Evolutionary conservation across 371 early-diverging fungal genomes (phyloP), one percentile per base, ranked within the genome.

Genomic region (Zancudomyces culisetae): DNA sequence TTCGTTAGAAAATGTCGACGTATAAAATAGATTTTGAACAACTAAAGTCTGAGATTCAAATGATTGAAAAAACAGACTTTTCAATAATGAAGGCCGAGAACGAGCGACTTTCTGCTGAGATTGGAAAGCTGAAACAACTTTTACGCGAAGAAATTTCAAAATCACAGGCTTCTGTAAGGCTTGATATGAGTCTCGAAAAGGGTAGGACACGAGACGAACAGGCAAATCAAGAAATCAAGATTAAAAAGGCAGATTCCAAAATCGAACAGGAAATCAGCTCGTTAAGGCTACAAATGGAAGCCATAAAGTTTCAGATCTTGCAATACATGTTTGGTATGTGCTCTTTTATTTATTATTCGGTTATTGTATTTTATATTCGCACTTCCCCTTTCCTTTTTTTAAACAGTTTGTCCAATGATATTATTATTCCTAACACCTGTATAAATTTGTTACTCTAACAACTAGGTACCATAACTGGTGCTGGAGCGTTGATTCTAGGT

Each of bases 11-110:
- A 3, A 70, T 87, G n/a, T 87, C 87, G 63, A 80, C 81, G 57
- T 83, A 84, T 65, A 86, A 80, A 55, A 87, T 90, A 15, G 92
- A 92, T 58, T 89, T 94, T 58, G 81, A 85, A 8, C 86, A 86
- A 18, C 70, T 94, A 8, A 83, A 85, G 45, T 79, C 80, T 8
- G 94, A 92, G 57, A 72, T 94, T 8, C 84, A 82, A 46, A 71
- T 90, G 64, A 61, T 90, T 24, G 90, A 87, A 57, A 87, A 85
- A 70, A 91, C 88, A 53, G 92, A 94, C 48, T 89, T 86, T 58
- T 73, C 78, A 0, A 63, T 86, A 55, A 79, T 88, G 70, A 82
- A 81, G 60, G 68, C 80, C 41, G 91, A 94, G 54, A 83, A 85
- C 29, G 84, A 81, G 43, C 75, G 87, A 4, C 66, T 90, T 35